Evolutionary conservation across 179 eudicot species (phyloP), one percentile per base, ranked within the genome.

Genomic region (Drosera spatulata): DNA sequence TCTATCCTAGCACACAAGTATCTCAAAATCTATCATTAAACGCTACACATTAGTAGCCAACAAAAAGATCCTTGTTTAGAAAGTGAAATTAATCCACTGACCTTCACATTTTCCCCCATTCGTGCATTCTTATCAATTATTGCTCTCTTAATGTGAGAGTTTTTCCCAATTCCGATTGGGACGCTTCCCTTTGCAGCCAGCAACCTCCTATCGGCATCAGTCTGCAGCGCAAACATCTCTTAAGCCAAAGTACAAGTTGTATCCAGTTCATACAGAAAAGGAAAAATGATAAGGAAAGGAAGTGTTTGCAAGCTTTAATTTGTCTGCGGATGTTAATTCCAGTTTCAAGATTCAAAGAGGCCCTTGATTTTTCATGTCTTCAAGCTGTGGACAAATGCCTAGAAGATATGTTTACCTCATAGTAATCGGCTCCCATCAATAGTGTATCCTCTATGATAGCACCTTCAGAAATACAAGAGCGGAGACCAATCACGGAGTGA

Each of bases 341-440:
- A 22, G 33, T 22, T 22, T 22, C 33, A 22, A 22, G 33, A 22
- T 22, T 22, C 33, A 22, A 22, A 22, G 33, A 22, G 33, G 33
- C 33, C 45, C 45, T 43, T 43, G 5, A 4, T 2, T 7, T 43
- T 4, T 43, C 45, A 43, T 43, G 5, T 6, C 38, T 15, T 11
- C 33, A 15, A 1, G 41, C 33, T 22, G 10, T 54, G 39, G 57
- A 14, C 1, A 41, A 14, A 47, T 6, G 6, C 39, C 33, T 22
- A 22, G 33, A 39, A 38, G 6, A 15, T 38, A 10, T 6, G 13
- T 10, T 53, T 77, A 88, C 98, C 98, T 91, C 98, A 48, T 91
- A 91, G 72, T 91, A 91, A 80, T 91, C 98, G 55, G 98, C 98
- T 68, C 98, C 98, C 98, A 91, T 91, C 78, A 91, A 70, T 70